Percentiles rank a stretch among this genome's conserved stretches.
Evolutionary conservation across 352 stramenopile species (phyloP).

Genomic region (Thalassiosira sp.): DNA sequence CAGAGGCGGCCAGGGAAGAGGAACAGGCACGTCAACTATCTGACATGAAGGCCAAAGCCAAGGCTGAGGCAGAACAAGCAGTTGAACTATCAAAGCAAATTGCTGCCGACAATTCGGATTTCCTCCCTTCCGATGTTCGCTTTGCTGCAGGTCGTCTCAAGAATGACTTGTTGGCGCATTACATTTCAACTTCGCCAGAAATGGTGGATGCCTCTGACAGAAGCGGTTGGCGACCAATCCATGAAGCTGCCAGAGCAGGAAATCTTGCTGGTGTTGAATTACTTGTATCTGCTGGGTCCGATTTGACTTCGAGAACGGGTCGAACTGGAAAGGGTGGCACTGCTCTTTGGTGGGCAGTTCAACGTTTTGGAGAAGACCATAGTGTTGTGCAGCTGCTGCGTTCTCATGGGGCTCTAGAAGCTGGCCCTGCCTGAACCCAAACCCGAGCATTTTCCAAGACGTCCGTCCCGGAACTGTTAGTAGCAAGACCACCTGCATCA

Average conservation of each 20-base stretch:
- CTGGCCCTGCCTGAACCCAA: no score
- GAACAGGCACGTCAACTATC: not conserved
- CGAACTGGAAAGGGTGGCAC: slow-evolving; percentile 35
- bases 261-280: slow-evolving; percentile 39
- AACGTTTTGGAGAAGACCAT: slow-evolving; percentile 45
- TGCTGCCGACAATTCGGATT: slow-evolving; percentile 11
- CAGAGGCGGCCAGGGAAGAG: slow-evolving; percentile 18
- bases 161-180: slow-evolving; percentile 44
- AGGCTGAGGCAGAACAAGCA: slow-evolving; percentile 10
- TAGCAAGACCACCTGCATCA: no score
- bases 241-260: slow-evolving; percentile 62
- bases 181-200: slow-evolving; percentile 25
- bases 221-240: slow-evolving; percentile 59
- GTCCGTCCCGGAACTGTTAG: no score
- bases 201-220: slow-evolving; percentile 33
- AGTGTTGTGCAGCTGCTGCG: slow-evolving; percentile 35
- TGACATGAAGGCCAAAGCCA: not conserved
- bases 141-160: slow-evolving; percentile 26
- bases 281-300: slow-evolving; percentile 28
- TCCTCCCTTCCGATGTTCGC: slow-evolving; percentile 26
- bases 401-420: slow-evolving; percentile 28
- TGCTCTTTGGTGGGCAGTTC: slow-evolving; percentile 49
- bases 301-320: slow-evolving; percentile 34
- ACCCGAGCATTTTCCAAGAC: no score
- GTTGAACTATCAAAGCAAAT: slow-evolving; percentile 14